Evolutionary conservation across 2,329 filamentous ascomycete genomes (phyloP).

Genomic region (Trichophyton benhamiae): DNA sequence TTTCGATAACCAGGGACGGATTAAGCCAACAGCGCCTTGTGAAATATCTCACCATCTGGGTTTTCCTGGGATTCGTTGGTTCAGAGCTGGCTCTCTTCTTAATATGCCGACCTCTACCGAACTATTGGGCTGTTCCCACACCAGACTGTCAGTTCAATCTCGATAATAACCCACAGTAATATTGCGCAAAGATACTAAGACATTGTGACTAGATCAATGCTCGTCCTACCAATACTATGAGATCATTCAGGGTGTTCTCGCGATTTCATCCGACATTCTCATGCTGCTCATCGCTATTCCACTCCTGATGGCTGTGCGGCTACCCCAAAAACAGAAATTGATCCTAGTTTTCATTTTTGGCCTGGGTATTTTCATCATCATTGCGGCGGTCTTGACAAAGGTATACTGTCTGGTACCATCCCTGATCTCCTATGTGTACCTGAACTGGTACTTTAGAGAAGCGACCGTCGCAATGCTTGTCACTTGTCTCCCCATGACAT

Average conservation of each 20-base stretch:
- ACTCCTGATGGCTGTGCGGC: conserved; percentile 28
- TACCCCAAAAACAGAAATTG: conserved; percentile 34
- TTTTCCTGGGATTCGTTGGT: conserved; percentile 35
- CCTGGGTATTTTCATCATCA: conserved; percentile 37
- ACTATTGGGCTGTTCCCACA: conserved; percentile 3
- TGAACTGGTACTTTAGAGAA: conserved; percentile 40
- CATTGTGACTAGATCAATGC: conserved; percentile 16
- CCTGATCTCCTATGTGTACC: conserved; percentile 32
- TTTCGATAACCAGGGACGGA: conserved; percentile 18
- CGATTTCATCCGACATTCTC: conserved; percentile 33
- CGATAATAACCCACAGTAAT: no score
- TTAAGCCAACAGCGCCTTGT: conserved; percentile 26
- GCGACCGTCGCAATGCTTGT: conserved; percentile 36
- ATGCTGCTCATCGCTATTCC: conserved; percentile 36
- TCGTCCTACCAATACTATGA: conserved; percentile 35
- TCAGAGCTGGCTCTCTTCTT: conserved; percentile 40
- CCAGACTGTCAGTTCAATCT: background rate
- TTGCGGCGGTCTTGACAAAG: conserved; percentile 39
- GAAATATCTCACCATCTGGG: conserved; percentile 31
- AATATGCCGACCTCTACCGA: conserved; percentile 34
- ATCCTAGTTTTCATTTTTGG: conserved; percentile 32
- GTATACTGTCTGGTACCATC: conserved; percentile 35
- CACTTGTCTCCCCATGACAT: conserved; percentile 41
- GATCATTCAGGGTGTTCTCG: conserved; percentile 27
- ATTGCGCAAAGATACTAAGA: background rate